phyloP scores from a whole-genome alignment of 2,329 filamentous ascomycete species.

The Fusarium humuli region DNA sequence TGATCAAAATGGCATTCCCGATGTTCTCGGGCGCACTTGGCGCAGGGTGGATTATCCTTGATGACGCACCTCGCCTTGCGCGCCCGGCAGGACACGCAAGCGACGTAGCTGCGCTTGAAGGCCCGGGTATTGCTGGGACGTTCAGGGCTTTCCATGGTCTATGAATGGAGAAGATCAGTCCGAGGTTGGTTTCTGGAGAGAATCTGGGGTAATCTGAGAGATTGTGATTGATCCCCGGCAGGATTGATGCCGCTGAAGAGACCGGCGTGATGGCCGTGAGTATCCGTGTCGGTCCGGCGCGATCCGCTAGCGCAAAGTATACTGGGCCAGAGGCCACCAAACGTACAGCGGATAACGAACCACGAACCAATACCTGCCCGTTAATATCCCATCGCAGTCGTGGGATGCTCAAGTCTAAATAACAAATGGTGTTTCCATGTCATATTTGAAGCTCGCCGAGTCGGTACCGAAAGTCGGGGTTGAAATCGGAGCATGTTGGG shows the following conservation, averaged over 20 bases:
- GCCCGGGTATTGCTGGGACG: conserved; percentile 4
- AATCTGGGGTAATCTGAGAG: neutral
- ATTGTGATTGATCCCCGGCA: neutral
- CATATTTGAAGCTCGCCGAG: neutral
- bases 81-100: conserved; percentile 30
- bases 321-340: neutral
- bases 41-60: conserved; percentile 34
- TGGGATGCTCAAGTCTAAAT: conserved; percentile 2
- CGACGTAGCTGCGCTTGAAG: conserved; percentile 38
- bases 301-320: conserved; percentile 5
- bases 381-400: neutral
- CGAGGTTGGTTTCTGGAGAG: neutral
- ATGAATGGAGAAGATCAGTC: neutral
- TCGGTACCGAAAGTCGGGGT: conserved; percentile 7
- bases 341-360: neutral
- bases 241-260: neutral
- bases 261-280: neutral
- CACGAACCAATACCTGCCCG: neutral
- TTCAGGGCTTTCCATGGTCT: conserved; percentile 22
- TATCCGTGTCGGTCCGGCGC: conserved; percentile 23
- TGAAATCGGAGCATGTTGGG: neutral
- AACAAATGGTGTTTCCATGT: neutral
- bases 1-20: conserved; percentile 33
- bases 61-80: conserved; percentile 33
- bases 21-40: conserved; percentile 31